A percentile compares a stretch with the other conserved stretches of the same genome.
Conservation (phyloP, 345 rosid genomes). For the Balakata baccata region DNA sequence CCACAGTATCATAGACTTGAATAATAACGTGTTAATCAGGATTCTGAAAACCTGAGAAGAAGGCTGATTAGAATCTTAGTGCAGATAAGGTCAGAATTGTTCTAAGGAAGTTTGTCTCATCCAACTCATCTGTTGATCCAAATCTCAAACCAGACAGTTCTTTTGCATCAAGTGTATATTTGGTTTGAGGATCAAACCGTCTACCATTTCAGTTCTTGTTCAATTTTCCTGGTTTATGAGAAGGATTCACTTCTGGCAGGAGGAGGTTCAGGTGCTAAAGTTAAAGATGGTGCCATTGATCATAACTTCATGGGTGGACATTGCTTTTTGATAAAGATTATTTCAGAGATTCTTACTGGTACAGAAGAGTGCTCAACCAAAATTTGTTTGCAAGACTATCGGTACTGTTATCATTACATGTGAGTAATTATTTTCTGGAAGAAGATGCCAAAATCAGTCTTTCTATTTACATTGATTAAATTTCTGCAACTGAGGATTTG, state of each 20-base stretch:
- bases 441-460: too few species aligned
- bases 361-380: conserved; percentile 40
- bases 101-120: conserved; percentile 78
- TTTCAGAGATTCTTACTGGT: conserved; percentile 55
- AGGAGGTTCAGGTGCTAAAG: conserved; percentile 35
- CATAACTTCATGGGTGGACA: conserved; percentile 96
- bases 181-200: conserved; percentile 92
- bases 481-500: too few species aligned
- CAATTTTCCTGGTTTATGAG: conserved; percentile 68
- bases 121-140: conserved; percentile 36
- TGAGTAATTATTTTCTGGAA: too few species aligned
- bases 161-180: conserved; percentile 46
- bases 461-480: too few species aligned
- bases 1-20: too few species aligned
- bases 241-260: conserved; percentile 46
- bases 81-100: conserved; percentile 50
- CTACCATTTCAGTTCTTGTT: conserved; percentile 83
- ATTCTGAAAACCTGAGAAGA: conserved; percentile 66
- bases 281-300: conserved; percentile 76
- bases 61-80: conserved; percentile 38
- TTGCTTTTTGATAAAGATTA: conserved; percentile 76
- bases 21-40: too few species aligned
- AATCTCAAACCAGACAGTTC: conserved; percentile 51
- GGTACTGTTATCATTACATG: too few species aligned
- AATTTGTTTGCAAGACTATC: conserved; percentile 16